Base-by-base conservation (phyloP, 179 eudicot genomes). In the Sideroxylon spinosum region DNA sequence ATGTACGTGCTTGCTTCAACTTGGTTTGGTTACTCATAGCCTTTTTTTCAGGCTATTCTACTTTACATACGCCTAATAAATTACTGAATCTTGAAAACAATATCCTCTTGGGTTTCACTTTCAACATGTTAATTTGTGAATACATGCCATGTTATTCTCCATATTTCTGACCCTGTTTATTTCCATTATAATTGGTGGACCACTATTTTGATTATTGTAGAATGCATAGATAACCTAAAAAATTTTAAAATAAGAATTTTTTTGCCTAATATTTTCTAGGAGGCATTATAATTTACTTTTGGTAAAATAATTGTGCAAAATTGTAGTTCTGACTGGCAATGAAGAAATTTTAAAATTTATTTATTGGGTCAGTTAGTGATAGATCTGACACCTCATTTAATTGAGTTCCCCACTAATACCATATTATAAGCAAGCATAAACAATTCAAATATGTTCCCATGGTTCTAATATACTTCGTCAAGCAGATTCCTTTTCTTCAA, bases 41-140 rank as follows among this genome's bases (percentile, higher is more conserved):
- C 75, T 50, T 53, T 70, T 71, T 63, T 6, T 63, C 44, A 6
- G 29, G 75, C 62, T 57, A 29, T 53, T 72, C n/a, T 57, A 48
- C 25, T 22, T 32, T 53, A 53, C 28, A 64, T 73, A 19, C 56
- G n/a, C 63, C 16, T 0, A 73, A 55, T 11, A 19, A 25, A 69
- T 20, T 14, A 71, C 60, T 14, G 0, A 23, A 14, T 52, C 20
- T 52, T 55, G 23, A 19, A 73, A 28, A 73, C 16, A 19, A 55
- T 55, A n/a, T 55, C 20, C 29, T 20, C 10, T 55, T 32, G 64
- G 64, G 12, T 37, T 37, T 37, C 44, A 37, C 44, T 8, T 73
- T 73, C 29, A 19, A n/a, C 20, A 53, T 20, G 17, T 71, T 61
- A 61, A 14, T 61, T 61, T 20, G 16, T 20, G 1, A 61, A 10